Percentiles rank a stretch among this genome's conserved stretches.
phyloP scores from a whole-genome alignment of 2,329 filamentous ascomycete species.

The Dactylellina haptotyla region DNA sequence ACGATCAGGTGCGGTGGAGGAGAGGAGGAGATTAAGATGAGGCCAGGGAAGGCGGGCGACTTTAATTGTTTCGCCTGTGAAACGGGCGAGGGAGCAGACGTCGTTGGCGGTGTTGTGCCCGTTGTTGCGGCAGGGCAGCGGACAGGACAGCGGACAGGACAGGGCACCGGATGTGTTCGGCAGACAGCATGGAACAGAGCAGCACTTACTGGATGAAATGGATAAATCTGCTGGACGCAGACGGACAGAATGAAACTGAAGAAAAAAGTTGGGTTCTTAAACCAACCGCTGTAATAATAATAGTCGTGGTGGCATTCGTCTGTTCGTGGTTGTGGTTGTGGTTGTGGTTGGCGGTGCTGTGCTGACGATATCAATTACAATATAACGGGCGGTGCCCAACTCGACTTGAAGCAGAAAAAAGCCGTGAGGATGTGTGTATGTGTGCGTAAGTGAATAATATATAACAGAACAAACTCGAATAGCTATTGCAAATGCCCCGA shows the following conservation, averaged over 20 bases:
- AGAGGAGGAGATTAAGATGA: neutral
- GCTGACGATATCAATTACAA: neutral
- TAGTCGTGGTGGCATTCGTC: too few relatives aligned
- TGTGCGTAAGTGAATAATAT: neutral
- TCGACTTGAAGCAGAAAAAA: too few relatives aligned
- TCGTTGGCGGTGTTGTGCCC: neutral
- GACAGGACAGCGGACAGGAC: neutral
- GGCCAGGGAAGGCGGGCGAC: neutral
- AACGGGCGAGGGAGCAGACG: conserved; percentile 3
- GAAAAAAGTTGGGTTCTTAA: neutral
- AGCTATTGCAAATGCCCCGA: neutral
- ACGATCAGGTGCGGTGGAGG: too few relatives aligned
- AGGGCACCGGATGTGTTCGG: conserved; percentile 18
- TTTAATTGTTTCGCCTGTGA: conserved; percentile 42
- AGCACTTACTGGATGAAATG: neutral
- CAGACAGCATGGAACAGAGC: neutral
- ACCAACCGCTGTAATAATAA: neutral
- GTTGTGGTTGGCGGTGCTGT: too few relatives aligned
- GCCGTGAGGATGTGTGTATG: too few relatives aligned
- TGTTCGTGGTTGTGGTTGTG: too few relatives aligned
- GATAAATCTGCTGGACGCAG: neutral
- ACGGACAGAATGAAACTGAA: neutral
- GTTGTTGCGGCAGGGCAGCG: neutral
- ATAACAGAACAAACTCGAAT: neutral
- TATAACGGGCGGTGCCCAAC: neutral